Evolutionary conservation across 225 moss, liverwort and hornwort genomes (phyloP), one percentile per base, ranked within the genome.

Genomic region (Ulota crispa): DNA sequence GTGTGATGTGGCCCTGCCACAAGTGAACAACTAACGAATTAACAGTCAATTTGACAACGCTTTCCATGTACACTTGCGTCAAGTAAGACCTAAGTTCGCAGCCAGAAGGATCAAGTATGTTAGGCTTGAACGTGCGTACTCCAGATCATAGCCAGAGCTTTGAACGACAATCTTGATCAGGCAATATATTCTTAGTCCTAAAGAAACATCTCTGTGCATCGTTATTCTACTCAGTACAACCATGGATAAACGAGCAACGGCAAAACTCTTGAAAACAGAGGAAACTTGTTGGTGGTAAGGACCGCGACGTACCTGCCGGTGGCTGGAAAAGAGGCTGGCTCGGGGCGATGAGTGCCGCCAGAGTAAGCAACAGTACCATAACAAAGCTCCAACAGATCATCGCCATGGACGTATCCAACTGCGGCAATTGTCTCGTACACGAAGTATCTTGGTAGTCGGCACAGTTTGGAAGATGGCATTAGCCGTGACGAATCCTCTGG

Each of bases 321-420:
- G 79, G 83, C 68, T 81, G 85, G 72, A 90, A 83, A 39, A 85
- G 85, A 55, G 89, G 87, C 75, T 90, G 90, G 76, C 73, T 59
- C 63, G 87, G 87, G 63, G 62, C 74, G 30, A 88, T 76, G 31
- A 90, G 85, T 50, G 83, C 79, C 23, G 78, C 75, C 56, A 90
- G 75, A 42, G 85, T 88, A 26, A 90, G 76, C 56, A 90, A 43
- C 12, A 90, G 79, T 73, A 86, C 61, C 81, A 78, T 52, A 13
- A 76, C 81, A 68, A 88, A 87, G 81, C 79, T 90, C 85, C 90
- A 90, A 67, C 85, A 85, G 20, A 90, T 75, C 78, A 83, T 68
- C 76, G 87, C 85, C 90, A 90, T 90, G 45, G 65, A 77, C 24
- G 41, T 64, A 11, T 62, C 52, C 53, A 45, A 28, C 64, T 31